Conservation (phyloP, 2,329 filamentous ascomycete species). For the Byssochlamys sp. region DNA sequence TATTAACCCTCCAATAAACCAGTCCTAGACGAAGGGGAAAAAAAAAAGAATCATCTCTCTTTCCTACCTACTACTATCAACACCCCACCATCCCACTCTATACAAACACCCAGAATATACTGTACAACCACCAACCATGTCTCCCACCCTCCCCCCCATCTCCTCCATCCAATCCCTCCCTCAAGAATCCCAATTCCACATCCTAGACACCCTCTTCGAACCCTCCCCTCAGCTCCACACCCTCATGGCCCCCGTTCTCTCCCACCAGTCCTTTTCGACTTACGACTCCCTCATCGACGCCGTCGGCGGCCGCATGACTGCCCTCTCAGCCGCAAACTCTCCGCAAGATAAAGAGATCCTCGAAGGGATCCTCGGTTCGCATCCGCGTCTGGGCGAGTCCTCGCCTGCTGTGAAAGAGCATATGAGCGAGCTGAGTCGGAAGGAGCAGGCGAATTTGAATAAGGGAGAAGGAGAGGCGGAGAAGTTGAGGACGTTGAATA, state of each 20-base stretch:
- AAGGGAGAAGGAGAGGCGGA: slow-evolving; percentile 44
- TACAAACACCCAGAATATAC: slow-evolving; percentile 13
- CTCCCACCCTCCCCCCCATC: slow-evolving; percentile 47
- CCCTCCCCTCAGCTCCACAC: slow-evolving; percentile 65
- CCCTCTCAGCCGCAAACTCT: slow-evolving; percentile 45
- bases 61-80: slow-evolving; percentile 2
- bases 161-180: slow-evolving; percentile 47
- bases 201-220: slow-evolving; percentile 77
- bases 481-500: slow-evolving; percentile 56
- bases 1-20: neutral
- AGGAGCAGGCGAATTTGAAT: slow-evolving; percentile 70
- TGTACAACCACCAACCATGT: slow-evolving; percentile 6
- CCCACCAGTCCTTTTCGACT: slow-evolving; percentile 49
- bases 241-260: slow-evolving; percentile 60
- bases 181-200: slow-evolving; percentile 40
- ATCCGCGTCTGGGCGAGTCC: slow-evolving; percentile 67
- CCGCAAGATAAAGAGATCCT: slow-evolving; percentile 49
- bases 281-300: slow-evolving; percentile 62
- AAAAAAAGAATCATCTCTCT: neutral
- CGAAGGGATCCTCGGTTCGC: slow-evolving; percentile 64
- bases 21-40: too few relatives aligned
- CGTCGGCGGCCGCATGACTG: slow-evolving; percentile 54
- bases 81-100: slow-evolving; percentile 6
- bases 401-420: slow-evolving; percentile 44
- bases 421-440: slow-evolving; percentile 62